Base-by-base conservation (phyloP, 176 grass and related monocot genomes). In the Carex cristatella region DNA sequence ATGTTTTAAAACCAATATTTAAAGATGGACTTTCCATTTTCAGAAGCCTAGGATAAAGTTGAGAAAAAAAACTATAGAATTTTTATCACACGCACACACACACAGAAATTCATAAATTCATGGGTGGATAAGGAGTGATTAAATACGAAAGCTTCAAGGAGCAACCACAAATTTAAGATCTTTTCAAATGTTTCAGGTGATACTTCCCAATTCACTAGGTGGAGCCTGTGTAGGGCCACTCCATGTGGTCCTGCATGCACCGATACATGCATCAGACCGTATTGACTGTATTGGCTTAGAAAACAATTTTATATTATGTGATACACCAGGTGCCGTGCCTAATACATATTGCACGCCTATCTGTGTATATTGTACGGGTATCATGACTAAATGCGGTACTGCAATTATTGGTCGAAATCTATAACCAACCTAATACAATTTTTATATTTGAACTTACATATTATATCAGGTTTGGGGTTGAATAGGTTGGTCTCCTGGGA, bases 401-500 rank as follows among this genome's bases (percentile, higher is more conserved):
- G n/a, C 19, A 79, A 3, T 65, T 51, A 77, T 44, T 82, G 77
- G 14, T 19, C 27, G 7, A 58, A 49, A 58, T 68, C 57, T 74
- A 48, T 82, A 35, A 63, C 46, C 2, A 59, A 79, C 12, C 5
- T 35, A 7, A 48, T 74, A 35, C 71, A 64, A 46, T 60, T 82
- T 66, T 2, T 2, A 37, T 92, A 87, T 68, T 33, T 32, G 27
- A 88, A 79, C 89, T 98, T 98, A 98, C 95, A 82, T 80, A 92
- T 88, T 82, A 98, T 98, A 86, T 94, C 88, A 80, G 93, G 93
- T 87, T 92, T 98, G 87, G 93, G 56, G 86, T 92, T 94, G 61
- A 95, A 69, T 58, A 87, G 88, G 69, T 93, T 92, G 60, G 91
- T 87, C 84, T 98, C 95, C 57, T 98, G 93, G 57, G 95, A 98